Conservation (phyloP, 2,329 filamentous ascomycete genomes). For the Mollisiaceae sp. region DNA sequence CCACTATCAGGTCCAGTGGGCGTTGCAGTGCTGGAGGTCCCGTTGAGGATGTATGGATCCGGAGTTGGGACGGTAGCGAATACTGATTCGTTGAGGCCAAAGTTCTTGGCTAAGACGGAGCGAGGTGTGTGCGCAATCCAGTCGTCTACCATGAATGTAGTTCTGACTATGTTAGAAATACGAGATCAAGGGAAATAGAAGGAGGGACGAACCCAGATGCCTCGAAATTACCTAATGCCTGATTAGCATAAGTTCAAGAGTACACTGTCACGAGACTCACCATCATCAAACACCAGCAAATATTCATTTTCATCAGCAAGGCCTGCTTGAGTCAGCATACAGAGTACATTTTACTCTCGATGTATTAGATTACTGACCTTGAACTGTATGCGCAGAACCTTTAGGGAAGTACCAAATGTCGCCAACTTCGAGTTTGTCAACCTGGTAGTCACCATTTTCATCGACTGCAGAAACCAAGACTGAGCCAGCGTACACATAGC, state of each 20-base stretch:
- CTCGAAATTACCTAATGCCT: slow-evolving; percentile 60
- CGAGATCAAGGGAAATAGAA: not conserved
- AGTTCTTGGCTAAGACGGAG: slow-evolving; percentile 70
- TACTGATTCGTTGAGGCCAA: slow-evolving; percentile 63
- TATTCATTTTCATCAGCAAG: slow-evolving; percentile 71
- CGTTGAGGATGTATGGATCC: slow-evolving; percentile 67
- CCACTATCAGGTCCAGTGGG: slow-evolving; percentile 52
- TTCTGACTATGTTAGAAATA: slow-evolving; percentile 46
- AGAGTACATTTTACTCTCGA: not conserved
- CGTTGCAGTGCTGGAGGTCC: slow-evolving; percentile 54
- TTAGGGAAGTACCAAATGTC: slow-evolving; percentile 75
- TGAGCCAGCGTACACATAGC: slow-evolving; percentile 63
- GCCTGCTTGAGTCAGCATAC: slow-evolving; percentile 37
- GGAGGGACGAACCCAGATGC: slow-evolving; percentile 46
- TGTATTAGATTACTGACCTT: slow-evolving; percentile 44
- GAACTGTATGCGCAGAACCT: slow-evolving; percentile 66
- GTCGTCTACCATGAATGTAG: slow-evolving; percentile 74
- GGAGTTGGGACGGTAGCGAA: slow-evolving; percentile 62
- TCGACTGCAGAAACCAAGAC: slow-evolving; percentile 66
- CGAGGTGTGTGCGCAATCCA: slow-evolving; percentile 72
- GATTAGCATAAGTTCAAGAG: slow-evolving; percentile 1
- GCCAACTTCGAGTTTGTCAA: slow-evolving; percentile 61
- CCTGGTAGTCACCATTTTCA: slow-evolving; percentile 61
- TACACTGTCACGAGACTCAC: slow-evolving; percentile 33
- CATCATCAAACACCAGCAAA: slow-evolving; percentile 69